Evolutionary conservation across 1,284 basidiomycete genomes (phyloP), one percentile per base, ranked within the genome.

Genomic region (Salmacisia buchloeana): DNA sequence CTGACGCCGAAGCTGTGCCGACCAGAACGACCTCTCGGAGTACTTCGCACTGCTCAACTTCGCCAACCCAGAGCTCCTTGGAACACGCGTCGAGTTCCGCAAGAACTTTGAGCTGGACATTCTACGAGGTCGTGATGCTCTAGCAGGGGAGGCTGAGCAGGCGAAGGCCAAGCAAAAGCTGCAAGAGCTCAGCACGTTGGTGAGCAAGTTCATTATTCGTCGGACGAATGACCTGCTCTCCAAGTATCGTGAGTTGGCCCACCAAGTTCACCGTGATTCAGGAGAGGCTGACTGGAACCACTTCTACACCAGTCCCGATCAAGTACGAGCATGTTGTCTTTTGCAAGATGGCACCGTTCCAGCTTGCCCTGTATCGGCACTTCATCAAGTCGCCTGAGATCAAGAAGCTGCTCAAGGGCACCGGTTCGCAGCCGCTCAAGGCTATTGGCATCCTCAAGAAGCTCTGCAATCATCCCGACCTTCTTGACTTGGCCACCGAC

Each of bases 281-380:
- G 29, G 27, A 18, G 46, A 29, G 59, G 34, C 31, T 35, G 31
- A 9, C 12, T 27, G n/a, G 2, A 13, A 5, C 13, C 2, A 7
- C 29, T 27, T 23, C 29, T 10, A 46, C 18, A 52, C 45, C 71
- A 96, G 93, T 99, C 46, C 94, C 94, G 2, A 92, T 98, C 82
- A 99, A 99, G 80, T 97, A 98, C 83, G 94, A 98, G 81, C 93
- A 97, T 68, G 96, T 98, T 69, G 96, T 99, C 1, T 99, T 98
- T 82, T 97, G 94, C 81, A 85, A 87, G 56, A 86, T 93, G 15
- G 94, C 92, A 1, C 84, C 88, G 2, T 89, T 98, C 75, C 94
- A 99, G 76, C 83, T 93, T 4, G 84, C 89, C 1, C 83, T 99
- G 2, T 99, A 99, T 81, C 87, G 89, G 41, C 85, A 92, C 52